Conservation (phyloP, 75 land plant species). For the Sequoiadendron giganteum region DNA sequence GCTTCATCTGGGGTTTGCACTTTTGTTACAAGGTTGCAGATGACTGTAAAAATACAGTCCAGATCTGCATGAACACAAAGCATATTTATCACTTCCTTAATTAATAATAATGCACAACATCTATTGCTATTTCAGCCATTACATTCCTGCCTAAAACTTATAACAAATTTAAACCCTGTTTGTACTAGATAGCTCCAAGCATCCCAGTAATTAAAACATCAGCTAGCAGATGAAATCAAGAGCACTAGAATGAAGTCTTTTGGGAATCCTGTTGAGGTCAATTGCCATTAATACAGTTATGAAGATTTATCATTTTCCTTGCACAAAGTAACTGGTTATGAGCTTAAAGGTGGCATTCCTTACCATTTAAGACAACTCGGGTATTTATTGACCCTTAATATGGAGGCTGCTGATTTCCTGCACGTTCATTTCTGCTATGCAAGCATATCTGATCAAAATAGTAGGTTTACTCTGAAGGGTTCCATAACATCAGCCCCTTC, state of each 20-base stretch:
- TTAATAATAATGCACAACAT: neutral
- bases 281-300: neutral
- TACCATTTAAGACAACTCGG: neutral
- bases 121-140: neutral
- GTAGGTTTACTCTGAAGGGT: neutral
- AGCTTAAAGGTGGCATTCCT: neutral
- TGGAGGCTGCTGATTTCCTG: neutral
- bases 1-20: conserved; percentile 66
- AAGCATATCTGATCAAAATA: neutral
- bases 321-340: too few relatives aligned
- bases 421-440: neutral
- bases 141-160: neutral
- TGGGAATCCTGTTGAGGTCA: neutral
- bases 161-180: neutral
- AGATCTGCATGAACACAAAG: conserved; percentile 46
- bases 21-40: conserved; percentile 83
- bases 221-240: neutral
- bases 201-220: neutral
- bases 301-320: neutral
- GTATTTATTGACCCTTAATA: neutral
- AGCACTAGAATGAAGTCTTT: neutral
- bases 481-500: too few relatives aligned
- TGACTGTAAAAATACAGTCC: conserved; percentile 85
- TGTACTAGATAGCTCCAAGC: neutral
- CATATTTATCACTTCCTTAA: neutral